A percentile compares a stretch with the other conserved stretches of the same genome.
phyloP scores from a whole-genome alignment of 2,329 filamentous ascomycete species.

The Fusarium nematophilum region DNA sequence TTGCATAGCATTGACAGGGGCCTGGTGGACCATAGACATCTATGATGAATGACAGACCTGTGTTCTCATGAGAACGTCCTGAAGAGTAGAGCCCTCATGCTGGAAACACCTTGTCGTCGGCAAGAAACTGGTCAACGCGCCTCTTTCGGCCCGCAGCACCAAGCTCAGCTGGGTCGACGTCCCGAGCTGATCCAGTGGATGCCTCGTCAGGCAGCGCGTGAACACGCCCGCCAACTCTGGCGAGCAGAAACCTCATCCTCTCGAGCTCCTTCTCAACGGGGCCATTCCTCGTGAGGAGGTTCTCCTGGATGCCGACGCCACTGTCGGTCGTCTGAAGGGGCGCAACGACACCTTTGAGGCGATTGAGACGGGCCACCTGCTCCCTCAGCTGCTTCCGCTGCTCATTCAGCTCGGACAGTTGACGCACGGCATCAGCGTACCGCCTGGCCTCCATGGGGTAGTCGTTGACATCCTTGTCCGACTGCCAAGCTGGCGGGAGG shows the following conservation, averaged over 20 bases:
- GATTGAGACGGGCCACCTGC: slow-evolving; percentile 60
- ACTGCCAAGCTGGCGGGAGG: slow-evolving; percentile 61
- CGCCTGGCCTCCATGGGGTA: slow-evolving; percentile 60
- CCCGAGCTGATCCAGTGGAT: background rate
- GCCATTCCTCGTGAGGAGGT: slow-evolving; percentile 73
- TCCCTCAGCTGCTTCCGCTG: slow-evolving; percentile 49
- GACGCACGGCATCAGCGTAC: slow-evolving; percentile 62
- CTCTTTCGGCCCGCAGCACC: slow-evolving; percentile 36
- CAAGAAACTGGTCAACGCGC: slow-evolving; percentile 42
- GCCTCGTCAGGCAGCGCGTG: slow-evolving; percentile 31
- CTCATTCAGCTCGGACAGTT: slow-evolving; percentile 61
- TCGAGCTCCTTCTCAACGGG: slow-evolving; percentile 74
- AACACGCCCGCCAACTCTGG: slow-evolving; percentile 68
- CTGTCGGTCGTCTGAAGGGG: slow-evolving; percentile 50
- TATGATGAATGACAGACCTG: background rate
- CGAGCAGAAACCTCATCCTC: slow-evolving; percentile 72
- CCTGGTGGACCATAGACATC: too few relatives aligned
- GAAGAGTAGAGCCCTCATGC: too few relatives aligned
- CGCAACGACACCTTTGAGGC: slow-evolving; percentile 62
- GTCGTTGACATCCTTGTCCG: slow-evolving; percentile 49
- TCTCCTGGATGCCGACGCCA: slow-evolving; percentile 67
- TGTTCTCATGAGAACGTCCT: too few relatives aligned
- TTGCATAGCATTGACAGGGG: too few relatives aligned
- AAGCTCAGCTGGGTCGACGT: slow-evolving; percentile 23
- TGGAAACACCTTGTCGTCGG: slow-evolving; percentile 39